Conservation (phyloP, 306 rosid genomes). For the Dicorynia guianensis region DNA sequence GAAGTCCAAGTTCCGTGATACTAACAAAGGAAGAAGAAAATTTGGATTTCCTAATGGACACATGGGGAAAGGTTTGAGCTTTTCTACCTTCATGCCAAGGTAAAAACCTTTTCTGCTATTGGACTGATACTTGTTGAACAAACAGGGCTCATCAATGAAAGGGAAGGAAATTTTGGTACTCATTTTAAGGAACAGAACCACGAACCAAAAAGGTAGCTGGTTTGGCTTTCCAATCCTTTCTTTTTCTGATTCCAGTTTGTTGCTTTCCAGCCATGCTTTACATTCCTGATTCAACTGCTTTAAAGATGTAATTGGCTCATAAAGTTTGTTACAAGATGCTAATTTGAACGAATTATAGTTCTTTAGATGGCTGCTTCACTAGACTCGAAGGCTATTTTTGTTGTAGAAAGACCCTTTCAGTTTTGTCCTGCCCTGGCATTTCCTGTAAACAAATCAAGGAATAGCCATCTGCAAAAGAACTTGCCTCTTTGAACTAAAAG, state of each 20-base stretch:
- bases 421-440: neutral
- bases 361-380: slow-evolving; percentile 1
- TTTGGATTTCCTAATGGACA: slow-evolving; percentile 46
- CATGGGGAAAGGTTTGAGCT: slow-evolving; percentile 69
- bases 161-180: slow-evolving; percentile 46
- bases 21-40: slow-evolving; percentile 58
- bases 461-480: neutral
- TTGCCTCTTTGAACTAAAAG: slow-evolving; percentile 14
- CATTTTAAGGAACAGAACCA: slow-evolving; percentile 52
- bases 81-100: slow-evolving; percentile 25
- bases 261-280: slow-evolving; percentile 15
- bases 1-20: slow-evolving; percentile 65
- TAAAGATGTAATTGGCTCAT: neutral
- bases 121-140: slow-evolving; percentile 39
- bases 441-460: neutral
- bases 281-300: slow-evolving; percentile 8
- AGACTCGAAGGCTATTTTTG: slow-evolving; percentile 2
- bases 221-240: slow-evolving; percentile 23
- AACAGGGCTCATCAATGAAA: slow-evolving; percentile 64
- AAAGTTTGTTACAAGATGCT: slow-evolving; percentile 8
- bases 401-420: slow-evolving; percentile 9
- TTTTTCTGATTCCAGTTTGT: slow-evolving; percentile 16
- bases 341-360: neutral
- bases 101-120: slow-evolving; percentile 27
- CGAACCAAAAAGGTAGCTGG: slow-evolving; percentile 65